These are phyloP conservation scores for Toxicodendron radicans DNA, from an alignment of 345 rosid species.

Conservation along the genomic window DNA sequence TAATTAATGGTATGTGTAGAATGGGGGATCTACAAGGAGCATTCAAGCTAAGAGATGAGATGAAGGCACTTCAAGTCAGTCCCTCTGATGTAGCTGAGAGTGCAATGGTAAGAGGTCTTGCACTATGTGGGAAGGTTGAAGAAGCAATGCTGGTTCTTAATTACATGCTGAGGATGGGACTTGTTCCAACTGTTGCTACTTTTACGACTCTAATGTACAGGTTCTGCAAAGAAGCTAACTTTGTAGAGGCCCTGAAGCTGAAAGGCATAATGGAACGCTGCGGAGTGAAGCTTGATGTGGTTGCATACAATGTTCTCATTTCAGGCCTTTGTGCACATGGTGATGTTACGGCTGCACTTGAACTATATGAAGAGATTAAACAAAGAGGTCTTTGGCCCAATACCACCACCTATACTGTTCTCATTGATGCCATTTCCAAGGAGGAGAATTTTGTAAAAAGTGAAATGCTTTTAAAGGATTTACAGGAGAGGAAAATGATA, in stretches of 20 bases:
- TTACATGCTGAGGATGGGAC: conserved; percentile 49
- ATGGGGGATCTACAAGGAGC: conserved; percentile 59
- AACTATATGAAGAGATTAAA: conserved; percentile 80
- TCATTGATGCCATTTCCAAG: conserved; percentile 48
- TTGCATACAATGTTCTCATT: conserved; percentile 74
- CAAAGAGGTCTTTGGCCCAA: conserved; percentile 59
- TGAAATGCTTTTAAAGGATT: conserved; percentile 59
- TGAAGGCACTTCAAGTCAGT: conserved; percentile 45
- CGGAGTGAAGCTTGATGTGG: conserved; percentile 66
- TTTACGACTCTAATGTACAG: conserved; percentile 76
- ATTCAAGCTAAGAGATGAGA: conserved; percentile 66
- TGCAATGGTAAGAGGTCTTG: conserved; percentile 85
- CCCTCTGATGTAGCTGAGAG: conserved; percentile 71
- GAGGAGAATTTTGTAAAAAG: conserved; percentile 26
- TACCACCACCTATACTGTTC: conserved; percentile 57
- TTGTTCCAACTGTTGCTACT: conserved; percentile 73
- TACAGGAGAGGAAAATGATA: conserved; percentile 57
- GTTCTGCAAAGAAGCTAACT: conserved; percentile 50
- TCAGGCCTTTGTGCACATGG: conserved; percentile 60
- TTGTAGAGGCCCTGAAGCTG: conserved; percentile 56
- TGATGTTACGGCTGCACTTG: conserved; percentile 49
- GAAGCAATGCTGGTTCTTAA: conserved; percentile 63
- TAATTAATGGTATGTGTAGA: conserved; percentile 70
- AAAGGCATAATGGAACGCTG: conserved; percentile 46
- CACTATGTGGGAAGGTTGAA: conserved; percentile 74